These are phyloP conservation scores for Talaromyces thailandensis DNA, from an alignment of 495 filamentous ascomycete species.

Conservation along the genomic window DNA sequence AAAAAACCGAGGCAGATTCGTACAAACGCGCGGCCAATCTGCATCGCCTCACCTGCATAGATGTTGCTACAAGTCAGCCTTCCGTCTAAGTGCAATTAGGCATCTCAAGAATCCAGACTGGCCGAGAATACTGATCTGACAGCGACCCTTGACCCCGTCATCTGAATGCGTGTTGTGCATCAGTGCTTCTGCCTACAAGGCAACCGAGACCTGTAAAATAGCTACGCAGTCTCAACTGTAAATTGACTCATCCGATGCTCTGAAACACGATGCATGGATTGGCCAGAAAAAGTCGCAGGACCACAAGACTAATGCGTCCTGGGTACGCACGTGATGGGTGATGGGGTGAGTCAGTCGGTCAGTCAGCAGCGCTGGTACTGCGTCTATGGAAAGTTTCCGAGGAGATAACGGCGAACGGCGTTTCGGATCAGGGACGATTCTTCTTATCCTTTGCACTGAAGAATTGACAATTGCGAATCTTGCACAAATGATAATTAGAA, in stretches of 20 bases:
- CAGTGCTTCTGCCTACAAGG: neutral
- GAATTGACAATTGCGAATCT: neutral
- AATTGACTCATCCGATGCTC: neutral
- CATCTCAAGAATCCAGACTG: neutral
- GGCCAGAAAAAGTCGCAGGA: neutral
- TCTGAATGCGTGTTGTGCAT: neutral
- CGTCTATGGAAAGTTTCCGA: neutral
- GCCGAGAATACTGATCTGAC: neutral
- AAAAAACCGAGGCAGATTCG: neutral
- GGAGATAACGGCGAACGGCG: neutral
- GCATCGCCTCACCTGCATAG: neutral
- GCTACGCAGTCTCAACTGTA: neutral
- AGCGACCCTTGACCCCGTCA: neutral
- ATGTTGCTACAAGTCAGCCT: neutral
- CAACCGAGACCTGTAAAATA: neutral
- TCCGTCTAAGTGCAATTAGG: neutral
- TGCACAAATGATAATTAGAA: neutral
- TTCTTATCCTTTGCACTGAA: neutral
- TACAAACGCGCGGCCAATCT: neutral
- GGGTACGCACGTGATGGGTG: neutral
- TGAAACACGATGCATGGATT: neutral
- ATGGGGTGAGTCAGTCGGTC: neutral
- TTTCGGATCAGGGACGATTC: neutral
- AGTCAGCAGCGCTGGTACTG: neutral
- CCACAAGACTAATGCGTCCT: neutral